A percentile compares a stretch with the other conserved stretches of the same genome.
Evolutionary conservation across 495 filamentous ascomycete genomes (phyloP).

Genomic region (Tricharina praecox): DNA sequence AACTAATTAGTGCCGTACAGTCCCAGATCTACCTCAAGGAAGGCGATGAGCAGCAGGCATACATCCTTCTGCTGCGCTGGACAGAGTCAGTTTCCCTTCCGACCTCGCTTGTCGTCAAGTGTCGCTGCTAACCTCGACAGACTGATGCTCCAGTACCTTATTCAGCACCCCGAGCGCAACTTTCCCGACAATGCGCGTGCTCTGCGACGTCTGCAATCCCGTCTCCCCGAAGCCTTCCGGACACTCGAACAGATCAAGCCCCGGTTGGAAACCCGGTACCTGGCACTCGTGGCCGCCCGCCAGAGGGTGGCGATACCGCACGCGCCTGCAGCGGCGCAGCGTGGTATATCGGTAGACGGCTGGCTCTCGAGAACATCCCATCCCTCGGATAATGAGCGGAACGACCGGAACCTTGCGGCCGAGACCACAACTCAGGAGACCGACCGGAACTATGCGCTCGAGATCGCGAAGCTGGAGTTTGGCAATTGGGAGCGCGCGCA

Average conservation of each 20-base stretch:
- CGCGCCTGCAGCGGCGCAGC: slow-evolving; percentile 2
- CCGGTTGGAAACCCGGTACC: slow-evolving; percentile 46
- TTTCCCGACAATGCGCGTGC: slow-evolving; percentile 4
- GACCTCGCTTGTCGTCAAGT: not conserved
- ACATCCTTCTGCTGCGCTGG: slow-evolving; percentile 70
- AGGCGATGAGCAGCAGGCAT: slow-evolving; percentile 70
- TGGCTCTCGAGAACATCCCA: slow-evolving; percentile 7
- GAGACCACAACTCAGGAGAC: slow-evolving; percentile 12
- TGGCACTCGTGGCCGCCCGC: slow-evolving; percentile 27
- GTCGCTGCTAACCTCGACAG: slow-evolving; percentile 7
- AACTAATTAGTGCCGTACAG: slow-evolving; percentile 32
- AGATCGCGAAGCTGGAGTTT: slow-evolving; percentile 24
- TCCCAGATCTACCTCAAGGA: slow-evolving; percentile 69
- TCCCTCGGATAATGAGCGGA: not conserved
- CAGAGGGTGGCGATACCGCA: slow-evolving; percentile 6
- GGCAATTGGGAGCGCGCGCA: slow-evolving; percentile 20
- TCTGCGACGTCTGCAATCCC: slow-evolving; percentile 34
- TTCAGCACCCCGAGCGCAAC: slow-evolving; percentile 29
- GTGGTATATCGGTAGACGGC: not conserved
- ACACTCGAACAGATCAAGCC: slow-evolving; percentile 52
- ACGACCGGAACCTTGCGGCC: slow-evolving; percentile 9
- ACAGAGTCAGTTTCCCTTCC: slow-evolving; percentile 30
- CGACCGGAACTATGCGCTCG: slow-evolving; percentile 11
- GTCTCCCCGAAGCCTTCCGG: slow-evolving; percentile 38
- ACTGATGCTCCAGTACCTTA: slow-evolving; percentile 29